phyloP scores from a whole-genome alignment of 148 eudicot species.

The Heliosperma pusillum region DNA sequence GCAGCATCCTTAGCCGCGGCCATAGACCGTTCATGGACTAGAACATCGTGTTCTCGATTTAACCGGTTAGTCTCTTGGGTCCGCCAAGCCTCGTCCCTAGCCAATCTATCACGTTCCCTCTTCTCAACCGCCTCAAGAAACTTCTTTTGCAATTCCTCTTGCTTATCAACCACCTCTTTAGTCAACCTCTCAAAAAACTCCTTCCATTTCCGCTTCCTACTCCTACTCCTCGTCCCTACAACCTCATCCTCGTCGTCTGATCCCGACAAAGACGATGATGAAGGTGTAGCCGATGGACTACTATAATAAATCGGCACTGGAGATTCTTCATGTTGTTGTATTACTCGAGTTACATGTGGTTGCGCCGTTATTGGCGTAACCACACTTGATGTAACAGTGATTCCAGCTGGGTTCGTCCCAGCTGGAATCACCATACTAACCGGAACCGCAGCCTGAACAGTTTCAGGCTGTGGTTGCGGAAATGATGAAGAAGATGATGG shows the following conservation, averaged over 20 bases:
- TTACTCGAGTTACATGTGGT: neutral
- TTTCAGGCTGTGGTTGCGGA: conserved; percentile 4
- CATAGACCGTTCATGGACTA: conserved; percentile 62
- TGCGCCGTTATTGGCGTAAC: neutral
- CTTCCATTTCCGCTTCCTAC: conserved; percentile 77
- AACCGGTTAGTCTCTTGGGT: conserved; percentile 54
- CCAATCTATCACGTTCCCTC: conserved; percentile 57
- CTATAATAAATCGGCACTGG: neutral
- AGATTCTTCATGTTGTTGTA: neutral
- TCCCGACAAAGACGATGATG: conserved; percentile 61
- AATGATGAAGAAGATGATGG: conserved; percentile 12
- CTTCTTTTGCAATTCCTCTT: conserved; percentile 67
- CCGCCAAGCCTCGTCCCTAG: conserved; percentile 81
- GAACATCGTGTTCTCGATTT: conserved; percentile 57
- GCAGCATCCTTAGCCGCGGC: conserved; percentile 86
- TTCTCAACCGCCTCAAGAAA: conserved; percentile 67
- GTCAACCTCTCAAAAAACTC: conserved; percentile 59
- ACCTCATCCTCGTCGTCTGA: conserved; percentile 53
- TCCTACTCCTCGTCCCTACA: conserved; percentile 32
- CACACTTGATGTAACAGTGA: conserved; percentile 45
- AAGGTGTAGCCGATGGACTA: conserved; percentile 28
- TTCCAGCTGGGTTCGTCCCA: conserved; percentile 21
- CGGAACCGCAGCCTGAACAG: conserved; percentile 26
- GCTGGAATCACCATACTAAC: conserved; percentile 38
- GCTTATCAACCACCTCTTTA: conserved; percentile 62